phyloP scores from a whole-genome alignment of 2,329 filamentous ascomycete species.

The Ophiosphaerella korrae region DNA sequence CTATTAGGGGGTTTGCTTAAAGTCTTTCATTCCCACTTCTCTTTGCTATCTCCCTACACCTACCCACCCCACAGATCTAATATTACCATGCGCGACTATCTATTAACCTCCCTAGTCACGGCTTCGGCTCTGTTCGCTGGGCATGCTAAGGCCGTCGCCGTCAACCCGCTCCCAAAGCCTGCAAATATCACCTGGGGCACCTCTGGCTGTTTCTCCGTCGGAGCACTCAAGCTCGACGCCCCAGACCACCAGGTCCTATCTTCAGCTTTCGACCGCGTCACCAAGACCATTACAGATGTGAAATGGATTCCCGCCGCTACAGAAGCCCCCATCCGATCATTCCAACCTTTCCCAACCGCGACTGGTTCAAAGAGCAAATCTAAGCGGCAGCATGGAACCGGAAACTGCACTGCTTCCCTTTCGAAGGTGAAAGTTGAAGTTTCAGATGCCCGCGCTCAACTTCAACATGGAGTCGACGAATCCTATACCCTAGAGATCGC shows the following conservation, averaged over 20 bases:
- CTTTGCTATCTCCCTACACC: not conserved
- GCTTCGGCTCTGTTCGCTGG: conserved; percentile 43
- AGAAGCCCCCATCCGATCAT: conserved; percentile 58
- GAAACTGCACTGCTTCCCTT: conserved; percentile 43
- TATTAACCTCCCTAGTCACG: conserved; percentile 38
- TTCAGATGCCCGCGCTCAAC: conserved; percentile 51
- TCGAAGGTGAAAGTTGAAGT: conserved; percentile 54
- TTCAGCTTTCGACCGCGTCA: conserved; percentile 58
- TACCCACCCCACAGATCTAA: not conserved
- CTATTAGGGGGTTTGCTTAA: conserved; percentile 1
- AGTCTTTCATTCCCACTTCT: conserved; percentile 11
- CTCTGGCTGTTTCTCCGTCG: conserved; percentile 55
- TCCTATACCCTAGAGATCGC: conserved; percentile 59
- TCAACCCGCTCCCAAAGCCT: conserved; percentile 61
- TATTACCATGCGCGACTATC: conserved; percentile 36
- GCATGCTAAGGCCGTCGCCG: conserved; percentile 52
- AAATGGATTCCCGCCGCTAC: conserved; percentile 61
- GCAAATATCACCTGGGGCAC: conserved; percentile 59
- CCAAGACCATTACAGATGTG: conserved; percentile 53
- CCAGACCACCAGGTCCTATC: conserved; percentile 43
- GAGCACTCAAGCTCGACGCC: conserved; percentile 47
- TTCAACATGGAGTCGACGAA: conserved; percentile 63
- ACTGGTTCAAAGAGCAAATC: conserved; percentile 23
- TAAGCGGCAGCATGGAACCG: conserved; percentile 27
- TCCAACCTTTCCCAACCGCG: conserved; percentile 58